phyloP scores from a whole-genome alignment of 805 yeast species.

The Yarrowia divulgata region DNA sequence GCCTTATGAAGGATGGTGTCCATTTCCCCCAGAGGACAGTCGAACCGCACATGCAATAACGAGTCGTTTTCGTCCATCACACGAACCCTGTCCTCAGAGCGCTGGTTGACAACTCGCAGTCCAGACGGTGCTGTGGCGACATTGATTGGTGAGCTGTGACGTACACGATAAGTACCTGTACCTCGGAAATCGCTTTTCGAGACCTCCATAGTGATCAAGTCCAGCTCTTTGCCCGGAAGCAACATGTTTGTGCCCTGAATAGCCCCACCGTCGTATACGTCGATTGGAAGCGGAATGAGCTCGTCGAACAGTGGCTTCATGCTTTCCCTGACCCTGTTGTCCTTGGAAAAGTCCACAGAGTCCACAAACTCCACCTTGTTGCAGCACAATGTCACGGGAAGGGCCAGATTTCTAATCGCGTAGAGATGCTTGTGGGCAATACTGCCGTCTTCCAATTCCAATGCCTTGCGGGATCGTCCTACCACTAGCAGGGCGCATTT shows the following conservation, averaged over 20 bases:
- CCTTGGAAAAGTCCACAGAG: background rate
- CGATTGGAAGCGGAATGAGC: background rate
- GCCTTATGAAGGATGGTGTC: background rate
- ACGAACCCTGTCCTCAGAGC: background rate
- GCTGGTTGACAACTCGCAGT: background rate
- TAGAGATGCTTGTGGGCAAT: background rate
- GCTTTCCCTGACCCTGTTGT: background rate
- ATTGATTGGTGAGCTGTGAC: background rate
- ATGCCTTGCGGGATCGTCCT: background rate
- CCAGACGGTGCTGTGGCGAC: background rate
- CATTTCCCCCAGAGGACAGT: background rate
- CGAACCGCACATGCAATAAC: background rate
- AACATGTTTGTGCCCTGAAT: background rate
- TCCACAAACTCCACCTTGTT: conserved; percentile 7
- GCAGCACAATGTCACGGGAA: background rate
- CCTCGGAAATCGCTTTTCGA: background rate
- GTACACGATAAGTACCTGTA: background rate
- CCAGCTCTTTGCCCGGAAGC: background rate
- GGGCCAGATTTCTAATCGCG: background rate
- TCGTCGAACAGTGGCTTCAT: background rate
- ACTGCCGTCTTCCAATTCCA: background rate
- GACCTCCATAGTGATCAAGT: background rate
- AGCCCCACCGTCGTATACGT: background rate
- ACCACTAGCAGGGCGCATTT: background rate
- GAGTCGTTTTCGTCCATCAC: background rate